Evolutionary conservation across 2,329 filamentous ascomycete genomes (phyloP), one percentile per base, ranked within the genome.

Genomic region (Microcera coccophila): DNA sequence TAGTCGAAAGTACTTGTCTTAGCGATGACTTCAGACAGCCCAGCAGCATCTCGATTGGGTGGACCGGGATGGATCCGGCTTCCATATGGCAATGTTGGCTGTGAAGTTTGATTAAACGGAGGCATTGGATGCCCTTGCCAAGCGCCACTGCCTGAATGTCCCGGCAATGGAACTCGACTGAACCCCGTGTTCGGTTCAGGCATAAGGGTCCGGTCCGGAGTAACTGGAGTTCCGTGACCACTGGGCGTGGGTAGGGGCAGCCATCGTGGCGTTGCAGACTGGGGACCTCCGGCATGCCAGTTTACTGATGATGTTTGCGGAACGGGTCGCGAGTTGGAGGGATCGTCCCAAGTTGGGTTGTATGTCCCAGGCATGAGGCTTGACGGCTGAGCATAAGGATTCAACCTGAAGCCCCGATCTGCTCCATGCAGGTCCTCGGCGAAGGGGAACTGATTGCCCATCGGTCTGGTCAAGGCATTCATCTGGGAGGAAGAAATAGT

Each of bases 1-100:
- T 60, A 69, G 46, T 74, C 64, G 33, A 64, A 67, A 22, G 44
- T 49, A 47, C 52, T 64, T 2, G 68, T 70, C n/a, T 41, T 66
- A 26, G 57, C 53, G 41, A 74, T 70, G 17, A 71, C 57, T 34
- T 63, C 53, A 5, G 54, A 39, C 28, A 73, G 54, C 14, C 45
- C 38, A 15, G 51, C 45, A 7, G 15, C 37, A n/a, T n/a, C 19
- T 35, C 37, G 10, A 24, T 20, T 33, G 14, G 36, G 18, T 12
- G 44, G 18, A 8, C 22, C 22, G 12, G 7, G 22, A 26, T 7
- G 22, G 7, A 26, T 20, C 15, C 15, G 29, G n/a, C n/a, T 5
- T 32, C 29, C 29, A n/a, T 8, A n/a, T 16, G 5, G 5, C 29
- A 14, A 32, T n/a, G 29, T 7, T 14, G 29, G 29, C 29, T 10